Base-by-base conservation (phyloP, 805 yeast species). In the Candida boleticola region DNA sequence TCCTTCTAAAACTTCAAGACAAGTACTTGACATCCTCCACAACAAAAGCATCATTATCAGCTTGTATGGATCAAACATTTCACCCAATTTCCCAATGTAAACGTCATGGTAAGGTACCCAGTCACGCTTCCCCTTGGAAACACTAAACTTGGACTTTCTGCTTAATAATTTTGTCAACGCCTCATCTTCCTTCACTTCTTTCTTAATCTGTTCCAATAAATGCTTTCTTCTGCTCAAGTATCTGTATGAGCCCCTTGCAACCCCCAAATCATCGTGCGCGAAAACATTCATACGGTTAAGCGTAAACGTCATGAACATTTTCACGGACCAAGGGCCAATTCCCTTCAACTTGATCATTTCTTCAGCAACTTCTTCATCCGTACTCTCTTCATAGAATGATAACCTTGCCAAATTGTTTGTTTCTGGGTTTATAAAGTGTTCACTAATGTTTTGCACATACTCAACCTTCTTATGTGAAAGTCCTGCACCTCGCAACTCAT, bases 281-380 rank as follows among this genome's bases (percentile, higher is more conserved):
- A 88, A 88, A 0, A 87, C 78, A 57, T 90, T 82, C 55, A 77
- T 56, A 43, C 86, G 73, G 20, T 73, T 74, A 35, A 89, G 63
- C 1, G 85, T 84, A 55, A 88, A 88, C 18, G 83, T 55, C 14
- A 86, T 62, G 60, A 89, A 90, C 96, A 90, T 90, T 41, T 84
- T 85, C 0, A 93, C 90, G 3, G 89, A 79, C 98, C 98, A 90
- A 1, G 74, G 73, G 0, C 93, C 95, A 14, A 86, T 75, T 0
- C 95, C 95, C 53, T 85, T 84, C 47, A 85, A 65, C 20, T 58
- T 57, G 0, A 76, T 73, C 40, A 83, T 60, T 43, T 73, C 75
- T 16, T 69, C 69, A 1, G 74, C 54, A 13, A 84, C 62, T 18
- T 66, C 79, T 2, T 75, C 76, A 36, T 76, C 70, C 3, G 67